Conservation (phyloP, 2,329 filamentous ascomycete species). For the Gyromitra esculenta region DNA sequence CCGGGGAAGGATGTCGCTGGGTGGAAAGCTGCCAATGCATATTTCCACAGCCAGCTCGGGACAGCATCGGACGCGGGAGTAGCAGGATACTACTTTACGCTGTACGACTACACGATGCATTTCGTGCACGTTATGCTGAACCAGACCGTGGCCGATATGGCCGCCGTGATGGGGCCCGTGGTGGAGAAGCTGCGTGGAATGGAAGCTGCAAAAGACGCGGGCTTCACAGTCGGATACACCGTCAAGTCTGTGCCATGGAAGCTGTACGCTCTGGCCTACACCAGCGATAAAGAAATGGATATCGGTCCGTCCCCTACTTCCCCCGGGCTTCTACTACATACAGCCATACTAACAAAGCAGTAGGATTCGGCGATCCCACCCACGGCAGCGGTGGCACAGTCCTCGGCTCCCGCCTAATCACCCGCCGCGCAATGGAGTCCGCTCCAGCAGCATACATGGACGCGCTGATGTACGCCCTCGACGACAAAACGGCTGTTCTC, state of each 20-base stretch:
- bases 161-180: background rate
- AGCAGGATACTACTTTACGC: conserved; percentile 30
- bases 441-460: conserved; percentile 11
- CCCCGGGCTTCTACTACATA: background rate
- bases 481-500: conserved; percentile 54
- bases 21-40: conserved; percentile 31
- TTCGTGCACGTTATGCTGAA: conserved; percentile 18
- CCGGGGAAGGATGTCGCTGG: background rate
- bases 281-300: conserved; percentile 24
- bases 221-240: background rate
- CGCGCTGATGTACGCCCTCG: conserved; percentile 24
- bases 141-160: conserved; percentile 2
- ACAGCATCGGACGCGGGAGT: conserved; percentile 26
- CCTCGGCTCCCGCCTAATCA: conserved; percentile 64
- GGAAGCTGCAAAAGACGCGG: background rate
- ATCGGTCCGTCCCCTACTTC: background rate
- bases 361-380: conserved; percentile 16
- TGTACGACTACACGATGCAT: conserved; percentile 14
- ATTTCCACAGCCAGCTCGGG: conserved; percentile 25
- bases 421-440: conserved; percentile 54
- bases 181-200: background rate
- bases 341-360: background rate
- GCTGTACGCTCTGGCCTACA: conserved; percentile 8
- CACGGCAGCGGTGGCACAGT: conserved; percentile 60
- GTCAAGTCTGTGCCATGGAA: conserved; percentile 2